Evolutionary conservation across 345 rosid species (phyloP).

Genomic region (Orychophragmus violaceus): DNA sequence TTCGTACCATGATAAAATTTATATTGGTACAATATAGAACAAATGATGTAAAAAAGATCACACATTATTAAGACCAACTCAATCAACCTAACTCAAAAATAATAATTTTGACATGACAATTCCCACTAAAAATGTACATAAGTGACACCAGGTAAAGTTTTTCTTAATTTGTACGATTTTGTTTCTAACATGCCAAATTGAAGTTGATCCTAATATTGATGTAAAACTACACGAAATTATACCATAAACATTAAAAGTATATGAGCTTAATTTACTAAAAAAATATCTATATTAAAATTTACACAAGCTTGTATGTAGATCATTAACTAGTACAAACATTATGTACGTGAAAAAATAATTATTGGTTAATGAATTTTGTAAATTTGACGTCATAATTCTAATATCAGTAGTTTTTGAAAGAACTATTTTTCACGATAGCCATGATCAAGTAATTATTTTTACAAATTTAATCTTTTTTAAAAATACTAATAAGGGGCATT

Average conservation of each 20-base stretch:
- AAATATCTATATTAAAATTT: not conserved
- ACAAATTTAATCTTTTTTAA: not conserved
- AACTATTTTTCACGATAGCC: not conserved
- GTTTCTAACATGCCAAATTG: not conserved
- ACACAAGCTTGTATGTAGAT: not conserved
- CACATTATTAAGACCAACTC: slow-evolving; percentile 14
- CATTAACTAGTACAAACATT: not conserved
- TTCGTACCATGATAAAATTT: slow-evolving; percentile 7
- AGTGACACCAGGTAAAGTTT: not conserved
- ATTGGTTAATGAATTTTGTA: not conserved
- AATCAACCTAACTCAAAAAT: not conserved
- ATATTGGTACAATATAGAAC: not conserved
- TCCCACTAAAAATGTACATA: slow-evolving; percentile 10
- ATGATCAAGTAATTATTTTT: not conserved
- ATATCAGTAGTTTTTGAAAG: not conserved
- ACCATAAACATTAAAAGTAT: not conserved
- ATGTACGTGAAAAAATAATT: not conserved
- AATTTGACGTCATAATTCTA: not conserved
- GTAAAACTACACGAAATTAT: not conserved
- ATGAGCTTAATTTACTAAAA: not conserved
- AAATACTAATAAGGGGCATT: not conserved
- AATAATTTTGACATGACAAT: slow-evolving; percentile 26
- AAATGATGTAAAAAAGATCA: slow-evolving; percentile 1
- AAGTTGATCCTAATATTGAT: not conserved
- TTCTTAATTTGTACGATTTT: not conserved